Conservation (phyloP, 2,329 filamentous ascomycete genomes). For the Berkeleyomyces basicola region DNA sequence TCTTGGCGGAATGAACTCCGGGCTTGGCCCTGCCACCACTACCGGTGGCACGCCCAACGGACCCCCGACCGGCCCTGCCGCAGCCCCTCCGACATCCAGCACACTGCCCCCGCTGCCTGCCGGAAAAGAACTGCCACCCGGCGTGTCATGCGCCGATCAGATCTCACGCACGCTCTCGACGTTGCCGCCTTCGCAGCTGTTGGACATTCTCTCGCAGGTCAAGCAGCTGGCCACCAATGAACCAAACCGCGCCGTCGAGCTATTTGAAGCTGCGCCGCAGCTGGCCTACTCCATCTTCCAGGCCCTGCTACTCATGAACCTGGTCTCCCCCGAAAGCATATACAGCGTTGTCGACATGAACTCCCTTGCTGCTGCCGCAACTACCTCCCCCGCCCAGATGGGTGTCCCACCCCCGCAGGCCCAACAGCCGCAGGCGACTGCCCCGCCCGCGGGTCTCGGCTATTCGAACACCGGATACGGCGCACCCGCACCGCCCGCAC, state of each 20-base stretch:
- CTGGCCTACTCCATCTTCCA: conserved; percentile 92
- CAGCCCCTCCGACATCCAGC: conserved; percentile 27
- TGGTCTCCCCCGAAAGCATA: conserved; percentile 74
- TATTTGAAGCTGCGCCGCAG: conserved; percentile 79
- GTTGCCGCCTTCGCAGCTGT: conserved; percentile 71
- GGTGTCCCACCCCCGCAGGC: conserved; percentile 18
- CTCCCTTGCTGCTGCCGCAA: conserved; percentile 24
- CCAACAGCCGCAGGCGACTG: background rate
- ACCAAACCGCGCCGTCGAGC: conserved; percentile 66
- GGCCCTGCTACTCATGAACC: conserved; percentile 76
- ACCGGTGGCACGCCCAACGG: conserved; percentile 17
- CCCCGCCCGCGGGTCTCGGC: conserved; percentile 9
- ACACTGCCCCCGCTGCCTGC: conserved; percentile 62
- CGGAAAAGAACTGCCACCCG: conserved; percentile 68
- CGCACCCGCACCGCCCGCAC: conserved; percentile 22
- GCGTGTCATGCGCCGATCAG: conserved; percentile 71
- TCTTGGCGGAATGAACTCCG: conserved; percentile 7
- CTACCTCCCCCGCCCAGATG: conserved; percentile 18
- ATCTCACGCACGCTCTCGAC: conserved; percentile 84
- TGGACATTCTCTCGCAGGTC: conserved; percentile 89
- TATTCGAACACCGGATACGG: conserved; percentile 18
- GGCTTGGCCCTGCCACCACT: conserved; percentile 18
- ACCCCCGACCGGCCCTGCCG: conserved; percentile 21
- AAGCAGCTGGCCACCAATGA: conserved; percentile 74
- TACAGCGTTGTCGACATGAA: conserved; percentile 57